Evolutionary conservation across 2,329 filamentous ascomycete species (phyloP).

Genomic region (Ceratocystiopsis minuta): DNA sequence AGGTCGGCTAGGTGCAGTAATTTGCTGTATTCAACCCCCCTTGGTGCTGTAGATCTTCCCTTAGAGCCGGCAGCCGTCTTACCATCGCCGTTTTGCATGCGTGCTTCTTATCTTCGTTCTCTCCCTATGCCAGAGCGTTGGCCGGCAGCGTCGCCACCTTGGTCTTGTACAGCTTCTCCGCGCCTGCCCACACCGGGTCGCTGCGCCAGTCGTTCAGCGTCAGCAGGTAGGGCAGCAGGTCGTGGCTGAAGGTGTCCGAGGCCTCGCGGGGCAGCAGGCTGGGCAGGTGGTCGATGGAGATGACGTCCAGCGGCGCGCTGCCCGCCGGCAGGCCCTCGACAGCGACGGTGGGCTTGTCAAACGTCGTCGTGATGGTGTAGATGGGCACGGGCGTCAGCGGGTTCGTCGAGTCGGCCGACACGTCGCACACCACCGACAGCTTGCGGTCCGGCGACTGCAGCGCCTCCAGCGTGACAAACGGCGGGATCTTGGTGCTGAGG

Average conservation of each 20-base stretch:
- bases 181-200: conserved; percentile 65
- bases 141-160: conserved; percentile 37
- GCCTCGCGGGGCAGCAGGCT: conserved; percentile 72
- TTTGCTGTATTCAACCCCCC: no score
- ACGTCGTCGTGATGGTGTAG: conserved; percentile 72
- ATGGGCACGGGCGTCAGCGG: conserved; percentile 49
- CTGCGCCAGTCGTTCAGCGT: conserved; percentile 58
- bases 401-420: conserved; percentile 58
- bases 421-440: conserved; percentile 66
- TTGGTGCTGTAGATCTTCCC: no score
- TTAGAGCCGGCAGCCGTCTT: no score
- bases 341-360: conserved; percentile 69
- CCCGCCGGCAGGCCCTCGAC: conserved; percentile 26
- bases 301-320: conserved; percentile 51
- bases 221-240: conserved; percentile 60
- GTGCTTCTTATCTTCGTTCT: no score
- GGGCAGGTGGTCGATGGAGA: conserved; percentile 75
- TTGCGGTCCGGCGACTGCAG: conserved; percentile 45
- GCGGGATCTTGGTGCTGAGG: conserved; percentile 53
- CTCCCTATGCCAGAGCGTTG: not conserved
- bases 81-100: no score
- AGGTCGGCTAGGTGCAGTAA: no score
- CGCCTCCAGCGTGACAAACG: conserved; percentile 57
- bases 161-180: conserved; percentile 67
- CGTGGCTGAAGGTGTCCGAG: conserved; percentile 63